Evolutionary conservation across 768 basidiomycete species (phyloP).

Genomic region (Leccinum broughii): DNA sequence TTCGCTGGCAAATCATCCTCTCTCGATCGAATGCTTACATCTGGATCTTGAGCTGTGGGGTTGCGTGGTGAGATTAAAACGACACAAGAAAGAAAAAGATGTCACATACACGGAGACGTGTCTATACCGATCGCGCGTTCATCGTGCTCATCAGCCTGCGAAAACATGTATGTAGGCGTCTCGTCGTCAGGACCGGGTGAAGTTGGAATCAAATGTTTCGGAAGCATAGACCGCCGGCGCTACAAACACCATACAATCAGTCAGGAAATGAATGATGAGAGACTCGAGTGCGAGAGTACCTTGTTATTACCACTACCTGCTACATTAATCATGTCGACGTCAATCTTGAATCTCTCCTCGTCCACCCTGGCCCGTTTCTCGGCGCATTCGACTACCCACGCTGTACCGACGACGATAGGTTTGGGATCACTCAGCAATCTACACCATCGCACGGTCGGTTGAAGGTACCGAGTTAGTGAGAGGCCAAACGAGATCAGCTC

Average conservation of each 20-base stretch:
- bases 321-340: no score
- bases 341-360: no score
- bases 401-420: no score
- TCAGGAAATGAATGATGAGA: background rate
- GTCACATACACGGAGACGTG: constrained; percentile 20
- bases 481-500: no score
- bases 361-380: no score
- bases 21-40: constrained; percentile 27
- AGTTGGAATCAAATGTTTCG: constrained; percentile 50
- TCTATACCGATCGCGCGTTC: constrained; percentile 31
- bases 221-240: constrained; percentile 76
- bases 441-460: no score
- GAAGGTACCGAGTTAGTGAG: no score
- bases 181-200: constrained; percentile 22
- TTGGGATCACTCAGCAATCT: no score
- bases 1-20: constrained; percentile 59
- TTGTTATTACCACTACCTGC: constrained; percentile 45
- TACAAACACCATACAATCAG: constrained; percentile 25
- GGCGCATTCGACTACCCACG: no score
- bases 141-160: constrained; percentile 30
- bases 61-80: constrained; percentile 8
- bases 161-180: constrained; percentile 19
- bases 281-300: constrained; percentile 38
- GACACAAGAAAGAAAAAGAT: constrained; percentile 2
- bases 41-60: constrained; percentile 26